These are phyloP conservation scores for Steccherinum ochraceum DNA, from an alignment of 768 basidiomycete species.

Conservation along the genomic window DNA sequence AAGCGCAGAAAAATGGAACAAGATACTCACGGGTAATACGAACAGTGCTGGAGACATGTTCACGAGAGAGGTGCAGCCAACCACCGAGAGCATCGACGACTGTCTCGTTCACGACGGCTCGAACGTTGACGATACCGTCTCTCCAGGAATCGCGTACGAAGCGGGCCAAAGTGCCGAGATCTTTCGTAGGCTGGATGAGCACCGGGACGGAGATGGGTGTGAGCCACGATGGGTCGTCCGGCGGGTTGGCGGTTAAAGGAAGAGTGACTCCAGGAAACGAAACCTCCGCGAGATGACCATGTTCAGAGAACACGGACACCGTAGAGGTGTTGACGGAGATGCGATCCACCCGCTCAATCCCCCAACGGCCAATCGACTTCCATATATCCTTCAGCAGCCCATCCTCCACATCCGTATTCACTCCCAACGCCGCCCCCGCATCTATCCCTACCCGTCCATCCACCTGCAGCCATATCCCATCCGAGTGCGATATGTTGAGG, in stretches of 20 bases:
- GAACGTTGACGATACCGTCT: conserved; percentile 40
- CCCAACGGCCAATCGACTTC: conserved; percentile 67
- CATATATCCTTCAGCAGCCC: conserved; percentile 41
- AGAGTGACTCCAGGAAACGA: conserved; percentile 44
- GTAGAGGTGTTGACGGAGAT: conserved; percentile 51
- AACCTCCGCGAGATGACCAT: conserved; percentile 43
- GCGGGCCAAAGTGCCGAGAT: conserved; percentile 38
- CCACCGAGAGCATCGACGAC: conserved; percentile 45
- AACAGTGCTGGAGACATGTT: conserved; percentile 40
- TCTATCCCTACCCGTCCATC: conserved; percentile 59
- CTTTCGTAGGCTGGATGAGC: conserved; percentile 45
- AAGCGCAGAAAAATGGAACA: neutral
- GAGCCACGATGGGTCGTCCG: conserved; percentile 51
- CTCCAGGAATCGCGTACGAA: conserved; percentile 59
- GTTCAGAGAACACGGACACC: conserved; percentile 41
- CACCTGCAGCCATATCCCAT: conserved; percentile 38
- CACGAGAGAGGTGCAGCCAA: conserved; percentile 44
- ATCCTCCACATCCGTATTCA: conserved; percentile 41
- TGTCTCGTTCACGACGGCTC: conserved; percentile 35
- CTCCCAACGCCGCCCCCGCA: conserved; percentile 53
- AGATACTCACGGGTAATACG: conserved; percentile 46
- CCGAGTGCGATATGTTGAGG: conserved; percentile 45
- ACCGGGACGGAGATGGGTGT: conserved; percentile 46
- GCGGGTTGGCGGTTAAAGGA: conserved; percentile 48
- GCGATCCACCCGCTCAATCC: conserved; percentile 47